Conservation (phyloP, 2,329 filamentous ascomycete species). For the Calonectria pseudoturangicola region DNA sequence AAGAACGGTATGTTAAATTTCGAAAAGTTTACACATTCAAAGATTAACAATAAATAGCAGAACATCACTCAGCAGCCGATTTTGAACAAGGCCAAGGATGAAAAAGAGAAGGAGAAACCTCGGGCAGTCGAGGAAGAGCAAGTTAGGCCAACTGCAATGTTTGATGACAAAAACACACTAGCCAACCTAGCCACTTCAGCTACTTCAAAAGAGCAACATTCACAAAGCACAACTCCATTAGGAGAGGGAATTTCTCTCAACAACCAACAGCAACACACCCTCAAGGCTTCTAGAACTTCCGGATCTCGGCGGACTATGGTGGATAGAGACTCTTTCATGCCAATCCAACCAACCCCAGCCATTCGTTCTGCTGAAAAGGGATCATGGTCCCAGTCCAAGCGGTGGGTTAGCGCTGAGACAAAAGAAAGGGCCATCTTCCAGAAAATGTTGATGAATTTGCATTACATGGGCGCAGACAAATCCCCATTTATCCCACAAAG, state of each 20-base stretch:
- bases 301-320: constrained; percentile 25
- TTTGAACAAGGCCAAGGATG: no score
- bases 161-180: neutral
- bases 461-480: constrained; percentile 59
- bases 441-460: constrained; percentile 60
- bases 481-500: constrained; percentile 62
- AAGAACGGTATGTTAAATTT: neutral
- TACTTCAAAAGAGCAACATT: neutral
- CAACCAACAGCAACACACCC: neutral
- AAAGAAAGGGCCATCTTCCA: constrained; percentile 59
- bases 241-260: neutral
- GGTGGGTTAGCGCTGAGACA: constrained; percentile 61
- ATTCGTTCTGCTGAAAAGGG: constrained; percentile 47
- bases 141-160: neutral
- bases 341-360: neutral
- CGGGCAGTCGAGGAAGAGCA: neutral
- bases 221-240: neutral
- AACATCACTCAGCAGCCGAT: neutral
- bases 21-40: no score
- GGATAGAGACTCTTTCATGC: neutral
- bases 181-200: neutral
- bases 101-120: neutral
- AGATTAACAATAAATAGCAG: neutral
- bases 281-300: constrained; percentile 47
- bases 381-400: constrained; percentile 62